Conservation (phyloP, 2,329 filamentous ascomycete genomes). For the Neopestalotiopsis sp. region DNA sequence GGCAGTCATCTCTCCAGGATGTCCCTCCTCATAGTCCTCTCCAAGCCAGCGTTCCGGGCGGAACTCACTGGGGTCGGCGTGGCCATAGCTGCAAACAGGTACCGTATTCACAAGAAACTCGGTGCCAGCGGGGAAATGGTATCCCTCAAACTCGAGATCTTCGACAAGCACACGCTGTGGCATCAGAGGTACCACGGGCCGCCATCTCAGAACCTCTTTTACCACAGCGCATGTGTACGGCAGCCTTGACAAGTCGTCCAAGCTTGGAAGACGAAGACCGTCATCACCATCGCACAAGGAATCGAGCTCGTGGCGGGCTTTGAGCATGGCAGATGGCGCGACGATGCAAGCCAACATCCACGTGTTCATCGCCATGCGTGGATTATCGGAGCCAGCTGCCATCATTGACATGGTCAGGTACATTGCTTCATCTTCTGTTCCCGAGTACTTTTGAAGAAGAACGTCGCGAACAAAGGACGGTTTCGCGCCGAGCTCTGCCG, state of each 20-base stretch:
- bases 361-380: constrained; percentile 40
- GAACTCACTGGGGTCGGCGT: not conserved
- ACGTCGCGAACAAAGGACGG: constrained; percentile 32
- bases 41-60: not conserved
- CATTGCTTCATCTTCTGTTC: constrained; percentile 42
- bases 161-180: constrained; percentile 42
- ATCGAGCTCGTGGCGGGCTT: not conserved
- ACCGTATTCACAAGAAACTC: constrained; percentile 45
- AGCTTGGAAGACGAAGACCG: constrained; percentile 45
- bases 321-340: constrained; percentile 38
- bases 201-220: constrained; percentile 61
- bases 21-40: not conserved
- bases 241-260: constrained; percentile 49
- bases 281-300: not conserved
- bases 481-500: not conserved
- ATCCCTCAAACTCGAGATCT: constrained; percentile 52
- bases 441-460: constrained; percentile 37
- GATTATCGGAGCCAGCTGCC: constrained; percentile 49
- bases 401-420: constrained; percentile 42
- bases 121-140: constrained; percentile 48
- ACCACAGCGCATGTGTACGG: constrained; percentile 57
- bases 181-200: constrained; percentile 37
- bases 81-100: constrained; percentile 32
- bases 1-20: not conserved
- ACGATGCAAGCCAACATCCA: constrained; percentile 35